Base-by-base conservation (phyloP, 2,329 filamentous ascomycete genomes). In the Aspergillus oerlinghausenensis region DNA sequence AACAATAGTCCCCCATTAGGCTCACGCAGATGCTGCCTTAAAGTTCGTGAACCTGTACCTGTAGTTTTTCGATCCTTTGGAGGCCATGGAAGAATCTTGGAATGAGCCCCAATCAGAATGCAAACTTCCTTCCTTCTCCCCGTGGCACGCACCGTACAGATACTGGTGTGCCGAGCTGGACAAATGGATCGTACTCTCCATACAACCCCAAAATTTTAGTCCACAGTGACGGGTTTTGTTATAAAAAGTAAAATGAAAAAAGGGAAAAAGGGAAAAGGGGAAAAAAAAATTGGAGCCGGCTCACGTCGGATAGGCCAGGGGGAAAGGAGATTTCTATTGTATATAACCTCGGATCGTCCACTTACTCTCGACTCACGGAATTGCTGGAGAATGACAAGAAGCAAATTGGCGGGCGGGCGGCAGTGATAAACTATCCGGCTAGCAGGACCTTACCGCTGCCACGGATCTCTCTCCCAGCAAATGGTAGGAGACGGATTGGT, bases 391-490 rank as follows among this genome's bases (percentile, higher is more conserved):
- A 11, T 23, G n/a, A 9, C 11, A 21, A 45, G 8, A 17, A 47
- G 43, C 14, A n/a, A 49, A 42, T 8, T 23, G 52, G 17, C 14
- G 26, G 7, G 45, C 17, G 19, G 19, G n/a, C 8, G 25, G n/a
- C 8, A 19, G n/a, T 45, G 52, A 40, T 60, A 58, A 55, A 50
- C 42, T 60, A 51, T 53, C 50, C 29, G 28, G 42, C 54, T 54
- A 57, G 49, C 54, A 53, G 47, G 52, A 48, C 45, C 40, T 53
- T 52, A 54, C 52, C 54, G 51, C 40, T 52, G 52, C 55, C 47
- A 57, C 59, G 60, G 60, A 55, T 40, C 42, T 56, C 29, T 26
- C 19, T 59, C 49, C 60, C 59, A 59, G 56, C 60, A 38, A 61
- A 61, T 62, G 10, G 51, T 25, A 54, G 49, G 11, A 42, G 9